Evolutionary conservation across 352 stramenopile genomes (phyloP), one percentile per base, ranked within the genome.

Genomic region (Aphanomyces astaci): DNA sequence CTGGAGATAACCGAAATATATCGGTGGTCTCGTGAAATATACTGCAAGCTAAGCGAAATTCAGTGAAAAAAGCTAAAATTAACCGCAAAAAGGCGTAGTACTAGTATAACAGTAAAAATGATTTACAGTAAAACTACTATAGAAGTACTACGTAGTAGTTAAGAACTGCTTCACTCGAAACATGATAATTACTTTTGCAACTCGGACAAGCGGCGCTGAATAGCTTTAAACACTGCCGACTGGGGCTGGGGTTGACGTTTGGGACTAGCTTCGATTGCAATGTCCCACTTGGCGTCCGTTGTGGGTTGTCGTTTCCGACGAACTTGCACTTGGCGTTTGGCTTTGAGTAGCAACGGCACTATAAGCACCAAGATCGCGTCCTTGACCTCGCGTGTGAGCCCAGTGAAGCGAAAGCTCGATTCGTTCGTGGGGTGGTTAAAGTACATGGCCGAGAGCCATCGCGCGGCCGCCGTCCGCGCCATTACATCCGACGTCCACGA

Each of bases 281-380:
- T 31, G 17, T 68, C 62, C 43, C 43, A 68, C 1, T 36, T 27
- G 33, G 56, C 62, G 22, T 49, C 28, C 2, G 32, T 32, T 13
- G 48, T 59, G 30, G 43, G 25, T 33, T 59, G 62, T 19, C 62
- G 62, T 32, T 39, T 60, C n/a, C 89, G 77, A 15, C 81, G 80
- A 1, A 92, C 78, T 17, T 76, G 73, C 3, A 87, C 39, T 1
- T 71, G 52, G 24, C 49, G 54, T 22, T 88, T 88, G 62, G 81
- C 77, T 66, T 79, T 78, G 24, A 92, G 60, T n/a, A n/a, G n/a
- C 11, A 92, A 78, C 4, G 84, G 84, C 15, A 90, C 73, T 2
- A 92, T 49, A 17, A 92, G 75, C 64, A 92, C 70, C 1, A 76
- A 64, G 66, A 92, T 89, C 19, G 82, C 84, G 53, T 92, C 79